Base-by-base conservation (phyloP, 2,329 filamentous ascomycete species). In the Trichoderma aggressivum region DNA sequence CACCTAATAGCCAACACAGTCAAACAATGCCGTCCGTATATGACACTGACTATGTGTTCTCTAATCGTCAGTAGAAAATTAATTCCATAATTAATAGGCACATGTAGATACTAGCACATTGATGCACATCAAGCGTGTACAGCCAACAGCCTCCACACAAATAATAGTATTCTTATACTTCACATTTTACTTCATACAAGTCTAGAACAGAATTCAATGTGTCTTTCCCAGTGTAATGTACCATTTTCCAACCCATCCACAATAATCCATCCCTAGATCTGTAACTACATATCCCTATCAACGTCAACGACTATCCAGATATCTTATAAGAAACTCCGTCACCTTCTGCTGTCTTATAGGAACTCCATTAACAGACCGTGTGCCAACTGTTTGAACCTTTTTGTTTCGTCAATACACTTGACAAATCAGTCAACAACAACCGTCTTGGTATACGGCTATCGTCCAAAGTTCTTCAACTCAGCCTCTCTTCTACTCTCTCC, bases 151-250 rank as follows among this genome's bases (percentile, higher is more conserved):
- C 3, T 43, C 0, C 16, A 18, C 36, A n/a, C 0, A 7, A 8
- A 2, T 18, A 0, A 18, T 10, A 43, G 10, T n/a, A 43, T 5
- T 43, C 16, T 10, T 1, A 1, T n/a, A n/a, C 39, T 43, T n/a
- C 39, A 43, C 2, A 43, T n/a, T 43, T n/a, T n/a, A 2, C 39
- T 43, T 43, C 3, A n/a, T n/a, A 10, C 18, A 10, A n/a, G 39
- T 43, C 39, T n/a, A 3, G 3, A 43, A 8, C 1, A 8, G 1
- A 43, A 10, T 7, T 7, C 1, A 0, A 10, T 43, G 1, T 43
- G 39, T 10, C 18, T 5, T 3, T 10, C 18, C 39, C 7, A n/a
- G 16, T 43, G n/a, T n/a, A 10, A 7, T 5, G 16, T 43, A 43
- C 39, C 3, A 8, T 18, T 39, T 43, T 18, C 16, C 16, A 18